These are phyloP conservation scores for Hibiscus mutabilis DNA, from an alignment of 345 rosid species.

Conservation along the genomic window DNA sequence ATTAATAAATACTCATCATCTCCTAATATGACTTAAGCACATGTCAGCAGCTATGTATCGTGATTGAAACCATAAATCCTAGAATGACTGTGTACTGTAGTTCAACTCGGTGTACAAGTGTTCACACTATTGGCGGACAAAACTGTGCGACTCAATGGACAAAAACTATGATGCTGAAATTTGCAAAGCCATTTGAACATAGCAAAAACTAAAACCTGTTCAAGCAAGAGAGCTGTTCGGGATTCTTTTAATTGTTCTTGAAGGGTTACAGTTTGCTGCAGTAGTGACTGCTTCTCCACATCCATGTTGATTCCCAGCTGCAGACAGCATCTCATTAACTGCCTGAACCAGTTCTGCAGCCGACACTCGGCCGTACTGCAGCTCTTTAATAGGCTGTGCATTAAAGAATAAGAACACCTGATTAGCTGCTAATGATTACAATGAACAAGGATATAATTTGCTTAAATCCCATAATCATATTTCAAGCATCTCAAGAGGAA, in stretches of 20 bases:
- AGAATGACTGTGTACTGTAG: not conserved
- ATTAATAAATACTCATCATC: not conserved
- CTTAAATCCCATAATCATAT: not conserved
- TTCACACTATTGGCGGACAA: not conserved
- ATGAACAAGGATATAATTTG: not conserved
- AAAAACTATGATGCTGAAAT: not conserved
- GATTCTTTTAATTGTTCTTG: constrained; percentile 81
- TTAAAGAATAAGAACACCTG: constrained; percentile 13
- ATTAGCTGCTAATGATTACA: not conserved
- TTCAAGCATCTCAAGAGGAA: not conserved
- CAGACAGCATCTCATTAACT: constrained; percentile 88
- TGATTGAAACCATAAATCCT: not conserved
- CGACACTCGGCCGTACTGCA: constrained; percentile 66
- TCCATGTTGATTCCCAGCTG: constrained; percentile 87
- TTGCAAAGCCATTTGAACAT: not conserved
- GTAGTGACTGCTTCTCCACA: constrained; percentile 66
- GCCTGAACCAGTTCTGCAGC: constrained; percentile 83
- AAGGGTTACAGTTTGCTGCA: constrained; percentile 59
- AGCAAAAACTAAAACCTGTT: constrained; percentile 51
- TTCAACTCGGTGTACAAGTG: not conserved
- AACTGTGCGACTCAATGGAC: not conserved
- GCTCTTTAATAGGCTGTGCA: constrained; percentile 48
- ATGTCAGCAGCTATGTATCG: not conserved
- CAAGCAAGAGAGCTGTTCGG: constrained; percentile 65
- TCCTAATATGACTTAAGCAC: not conserved